Evolutionary conservation across 495 filamentous ascomycete genomes (phyloP).

Genomic region (Penicillium odoratum): DNA sequence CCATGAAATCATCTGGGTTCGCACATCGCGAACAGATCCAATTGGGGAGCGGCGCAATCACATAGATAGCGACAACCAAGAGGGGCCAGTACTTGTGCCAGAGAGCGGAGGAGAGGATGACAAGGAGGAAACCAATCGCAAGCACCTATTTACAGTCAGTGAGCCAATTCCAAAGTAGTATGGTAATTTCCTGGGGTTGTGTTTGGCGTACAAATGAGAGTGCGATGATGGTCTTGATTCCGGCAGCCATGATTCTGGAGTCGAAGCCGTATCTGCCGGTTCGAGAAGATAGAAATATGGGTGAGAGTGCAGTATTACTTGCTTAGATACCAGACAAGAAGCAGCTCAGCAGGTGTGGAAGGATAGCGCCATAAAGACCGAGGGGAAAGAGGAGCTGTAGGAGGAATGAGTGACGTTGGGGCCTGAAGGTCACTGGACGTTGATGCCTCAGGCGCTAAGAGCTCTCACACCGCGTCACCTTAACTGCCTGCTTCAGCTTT

Average conservation of each 20-base stretch:
- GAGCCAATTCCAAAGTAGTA: neutral
- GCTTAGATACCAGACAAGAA: constrained; percentile 7
- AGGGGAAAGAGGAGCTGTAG: constrained; percentile 14
- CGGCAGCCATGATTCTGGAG: constrained; percentile 73
- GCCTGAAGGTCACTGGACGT: constrained; percentile 36
- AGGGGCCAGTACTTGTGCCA: constrained; percentile 91
- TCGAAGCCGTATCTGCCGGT: constrained; percentile 19
- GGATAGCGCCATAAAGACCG: constrained; percentile 26
- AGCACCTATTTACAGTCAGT: constrained; percentile 64
- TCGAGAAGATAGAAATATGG: constrained; percentile 5
- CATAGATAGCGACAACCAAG: constrained; percentile 92
- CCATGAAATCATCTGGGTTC: constrained; percentile 97
- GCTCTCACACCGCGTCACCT: constrained; percentile 39
- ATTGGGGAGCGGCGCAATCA: constrained; percentile 91
- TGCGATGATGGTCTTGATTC: constrained; percentile 97
- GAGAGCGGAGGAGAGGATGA: constrained; percentile 95
- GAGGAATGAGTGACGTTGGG: constrained; percentile 37
- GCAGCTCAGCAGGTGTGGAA: constrained; percentile 5
- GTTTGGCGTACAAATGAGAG: constrained; percentile 82
- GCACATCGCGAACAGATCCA: constrained; percentile 86
- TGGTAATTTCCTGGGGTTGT: neutral
- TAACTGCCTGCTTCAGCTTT: constrained; percentile 33
- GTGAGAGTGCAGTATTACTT: neutral
- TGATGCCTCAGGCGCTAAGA: constrained; percentile 40
- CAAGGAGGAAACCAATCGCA: constrained; percentile 97